These are phyloP conservation scores for Zizania latifolia DNA, from an alignment of 176 grass and related monocot genomes.

Conservation along the genomic window DNA sequence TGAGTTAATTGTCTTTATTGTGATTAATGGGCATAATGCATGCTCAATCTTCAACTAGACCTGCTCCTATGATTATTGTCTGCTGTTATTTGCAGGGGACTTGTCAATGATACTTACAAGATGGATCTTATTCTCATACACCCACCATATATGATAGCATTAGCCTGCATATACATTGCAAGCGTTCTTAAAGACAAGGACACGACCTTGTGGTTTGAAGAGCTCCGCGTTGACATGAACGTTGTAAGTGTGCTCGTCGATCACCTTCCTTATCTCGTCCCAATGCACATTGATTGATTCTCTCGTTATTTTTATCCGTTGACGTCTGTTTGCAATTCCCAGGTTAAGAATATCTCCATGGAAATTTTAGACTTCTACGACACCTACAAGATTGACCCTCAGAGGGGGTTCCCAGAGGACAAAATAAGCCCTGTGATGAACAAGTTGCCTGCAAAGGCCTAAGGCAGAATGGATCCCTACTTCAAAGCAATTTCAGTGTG, in stretches of 20 bases:
- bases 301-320: neutral
- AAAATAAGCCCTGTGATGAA: slow-evolving; percentile 74
- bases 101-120: slow-evolving; percentile 95
- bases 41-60: too few species aligned
- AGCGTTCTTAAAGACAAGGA: slow-evolving; percentile 80
- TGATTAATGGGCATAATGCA: too few species aligned
- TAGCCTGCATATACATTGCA: slow-evolving; percentile 94
- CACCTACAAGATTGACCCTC: slow-evolving; percentile 57
- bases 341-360: slow-evolving; percentile 91
- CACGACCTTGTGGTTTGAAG: slow-evolving; percentile 79
- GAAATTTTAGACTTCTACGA: slow-evolving; percentile 94
- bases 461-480: neutral
- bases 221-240: slow-evolving; percentile 93
- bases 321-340: neutral
- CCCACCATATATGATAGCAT: slow-evolving; percentile 94
- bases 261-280: neutral
- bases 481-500: neutral
- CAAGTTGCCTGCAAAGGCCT: slow-evolving; percentile 59
- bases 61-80: neutral
- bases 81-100: slow-evolving; percentile 53
- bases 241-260: slow-evolving; percentile 40
- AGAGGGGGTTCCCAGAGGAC: slow-evolving; percentile 59
- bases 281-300: neutral
- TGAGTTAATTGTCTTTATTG: neutral
- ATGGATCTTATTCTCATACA: slow-evolving; percentile 95